Conservation (phyloP, 1,284 basidiomycete genomes). For the Flammula alnicola region DNA sequence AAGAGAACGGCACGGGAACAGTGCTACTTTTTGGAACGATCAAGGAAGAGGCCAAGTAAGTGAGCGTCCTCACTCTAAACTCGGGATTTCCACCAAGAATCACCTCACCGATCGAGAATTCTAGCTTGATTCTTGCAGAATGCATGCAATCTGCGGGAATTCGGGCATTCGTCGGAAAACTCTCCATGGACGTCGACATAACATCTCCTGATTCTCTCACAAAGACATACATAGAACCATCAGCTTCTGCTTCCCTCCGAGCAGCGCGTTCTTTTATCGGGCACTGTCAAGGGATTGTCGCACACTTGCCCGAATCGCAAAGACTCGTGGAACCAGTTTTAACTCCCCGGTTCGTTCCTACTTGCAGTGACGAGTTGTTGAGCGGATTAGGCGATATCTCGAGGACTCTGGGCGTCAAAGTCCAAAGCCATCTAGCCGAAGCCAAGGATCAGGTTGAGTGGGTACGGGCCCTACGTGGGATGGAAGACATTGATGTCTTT, state of each 20-base stretch:
- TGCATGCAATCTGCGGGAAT: slow-evolving; percentile 75
- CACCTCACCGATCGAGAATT: neutral
- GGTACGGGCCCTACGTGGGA: slow-evolving; percentile 63
- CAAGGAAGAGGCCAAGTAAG: slow-evolving; percentile 78
- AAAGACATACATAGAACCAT: slow-evolving; percentile 70
- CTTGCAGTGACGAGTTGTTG: slow-evolving; percentile 73
- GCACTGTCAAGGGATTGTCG: slow-evolving; percentile 47
- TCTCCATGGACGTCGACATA: slow-evolving; percentile 76
- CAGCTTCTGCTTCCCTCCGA: slow-evolving; percentile 51
- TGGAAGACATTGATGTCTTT: slow-evolving; percentile 76
- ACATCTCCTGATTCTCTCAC: slow-evolving; percentile 52
- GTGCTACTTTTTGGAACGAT: slow-evolving; percentile 84
- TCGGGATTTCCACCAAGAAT: neutral
- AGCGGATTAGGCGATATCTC: slow-evolving; percentile 61
- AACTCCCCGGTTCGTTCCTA: slow-evolving; percentile 84
- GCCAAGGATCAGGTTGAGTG: slow-evolving; percentile 74
- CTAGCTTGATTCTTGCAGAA: slow-evolving; percentile 74
- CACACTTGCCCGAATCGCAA: slow-evolving; percentile 45
- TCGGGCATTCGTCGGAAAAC: slow-evolving; percentile 80
- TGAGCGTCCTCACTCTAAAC: slow-evolving; percentile 1
- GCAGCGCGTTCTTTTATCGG: slow-evolving; percentile 62
- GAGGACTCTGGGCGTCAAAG: slow-evolving; percentile 44
- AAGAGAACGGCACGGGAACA: slow-evolving; percentile 76
- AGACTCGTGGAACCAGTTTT: slow-evolving; percentile 77
- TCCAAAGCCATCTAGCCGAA: slow-evolving; percentile 83